Conservation (phyloP, 2,329 filamentous ascomycete species). For the Ophiostoma sp. region DNA sequence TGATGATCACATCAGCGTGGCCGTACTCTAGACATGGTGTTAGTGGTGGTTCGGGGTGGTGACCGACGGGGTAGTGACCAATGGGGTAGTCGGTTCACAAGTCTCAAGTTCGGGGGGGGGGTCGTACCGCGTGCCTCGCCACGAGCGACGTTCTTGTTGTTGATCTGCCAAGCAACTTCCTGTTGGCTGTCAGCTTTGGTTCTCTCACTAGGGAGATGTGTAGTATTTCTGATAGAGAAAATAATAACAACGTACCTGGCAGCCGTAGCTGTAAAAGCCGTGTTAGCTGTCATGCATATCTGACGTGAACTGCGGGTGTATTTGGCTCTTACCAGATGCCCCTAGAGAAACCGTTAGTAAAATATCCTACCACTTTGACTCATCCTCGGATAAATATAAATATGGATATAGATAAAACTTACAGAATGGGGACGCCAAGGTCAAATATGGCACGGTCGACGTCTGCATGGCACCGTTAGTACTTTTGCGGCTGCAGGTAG, state of each 20-base stretch:
- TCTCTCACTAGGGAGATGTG: neutral
- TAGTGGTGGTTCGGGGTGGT: neutral
- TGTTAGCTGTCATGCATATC: neutral
- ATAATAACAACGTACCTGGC: neutral
- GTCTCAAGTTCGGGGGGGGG: neutral
- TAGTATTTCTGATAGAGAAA: too few relatives aligned
- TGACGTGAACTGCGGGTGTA: neutral
- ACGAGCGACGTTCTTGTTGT: constrained; percentile 56
- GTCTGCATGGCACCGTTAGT: constrained; percentile 36
- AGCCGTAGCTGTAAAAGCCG: neutral
- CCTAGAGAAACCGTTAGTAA: neutral
- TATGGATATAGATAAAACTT: neutral
- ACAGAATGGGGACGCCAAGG: constrained; percentile 36
- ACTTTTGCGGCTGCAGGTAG: neutral
- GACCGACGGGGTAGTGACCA: too few relatives aligned
- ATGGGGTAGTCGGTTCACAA: neutral
- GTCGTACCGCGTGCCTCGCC: constrained; percentile 49
- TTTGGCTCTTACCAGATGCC: constrained; percentile 15
- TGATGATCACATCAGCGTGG: constrained; percentile 60
- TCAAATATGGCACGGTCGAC: constrained; percentile 79
- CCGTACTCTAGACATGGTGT: constrained; percentile 51
- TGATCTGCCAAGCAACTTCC: constrained; percentile 26
- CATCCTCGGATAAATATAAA: neutral
- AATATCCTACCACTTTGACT: too few relatives aligned
- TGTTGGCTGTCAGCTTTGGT: neutral